Conservation (phyloP, 78 protist genomes). For the Cavenderia fasciculata region DNA sequence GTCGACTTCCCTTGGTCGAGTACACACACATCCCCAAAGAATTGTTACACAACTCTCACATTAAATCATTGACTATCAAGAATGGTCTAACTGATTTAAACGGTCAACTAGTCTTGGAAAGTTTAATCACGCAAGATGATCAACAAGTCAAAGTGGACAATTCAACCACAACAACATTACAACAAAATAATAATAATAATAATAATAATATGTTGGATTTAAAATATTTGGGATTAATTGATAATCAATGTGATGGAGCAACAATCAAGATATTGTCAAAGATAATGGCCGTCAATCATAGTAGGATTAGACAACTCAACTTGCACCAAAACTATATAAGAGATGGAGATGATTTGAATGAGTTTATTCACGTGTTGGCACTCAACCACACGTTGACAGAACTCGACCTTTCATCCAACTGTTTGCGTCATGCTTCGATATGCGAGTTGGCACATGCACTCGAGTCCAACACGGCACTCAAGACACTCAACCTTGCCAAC, state of each 20-base stretch:
- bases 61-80: neutral
- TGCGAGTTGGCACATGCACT: neutral
- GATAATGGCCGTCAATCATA: neutral
- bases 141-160: too few species aligned
- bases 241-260: slow-evolving; percentile 17
- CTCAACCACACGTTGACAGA: neutral
- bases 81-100: neutral
- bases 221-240: neutral
- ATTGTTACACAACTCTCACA: neutral
- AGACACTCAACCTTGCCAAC: neutral
- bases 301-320: neutral
- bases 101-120: too few species aligned
- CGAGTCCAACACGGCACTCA: neutral
- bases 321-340: neutral
- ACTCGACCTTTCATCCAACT: neutral
- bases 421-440: neutral
- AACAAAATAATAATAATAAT: too few species aligned
- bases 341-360: neutral
- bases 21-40: neutral
- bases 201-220: too few species aligned
- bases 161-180: too few species aligned
- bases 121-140: too few species aligned
- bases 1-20: neutral
- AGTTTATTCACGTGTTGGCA: neutral
- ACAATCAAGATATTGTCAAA: neutral